Percentiles rank a stretch among this genome's conserved stretches.
phyloP scores from a whole-genome alignment of 805 yeast genomes.

The Ogataea pini region DNA sequence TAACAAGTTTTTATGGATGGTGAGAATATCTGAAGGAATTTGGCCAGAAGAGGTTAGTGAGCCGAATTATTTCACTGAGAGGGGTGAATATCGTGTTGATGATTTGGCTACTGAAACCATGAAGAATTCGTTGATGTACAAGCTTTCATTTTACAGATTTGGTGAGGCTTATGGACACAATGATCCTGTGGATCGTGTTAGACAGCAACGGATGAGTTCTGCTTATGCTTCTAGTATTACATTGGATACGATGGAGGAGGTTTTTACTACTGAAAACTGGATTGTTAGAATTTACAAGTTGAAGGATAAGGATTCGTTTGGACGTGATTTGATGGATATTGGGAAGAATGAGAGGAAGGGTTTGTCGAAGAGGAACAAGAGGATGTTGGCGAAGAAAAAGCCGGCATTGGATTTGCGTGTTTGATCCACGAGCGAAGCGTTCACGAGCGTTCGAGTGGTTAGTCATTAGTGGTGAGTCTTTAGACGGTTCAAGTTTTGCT shows the following conservation, averaged over 20 bases:
- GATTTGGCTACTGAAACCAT: slow-evolving; percentile 77
- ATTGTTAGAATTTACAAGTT: slow-evolving; percentile 91
- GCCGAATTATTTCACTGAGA: slow-evolving; percentile 74
- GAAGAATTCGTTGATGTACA: slow-evolving; percentile 90
- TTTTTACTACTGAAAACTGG: slow-evolving; percentile 95
- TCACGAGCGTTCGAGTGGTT: too few species aligned
- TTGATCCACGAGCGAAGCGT: slow-evolving; percentile 10
- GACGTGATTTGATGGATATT: slow-evolving; percentile 70
- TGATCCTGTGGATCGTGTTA: slow-evolving; percentile 79
- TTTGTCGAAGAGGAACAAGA: slow-evolving; percentile 28
- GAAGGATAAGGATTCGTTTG: slow-evolving; percentile 83
- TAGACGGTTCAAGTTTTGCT: too few species aligned
- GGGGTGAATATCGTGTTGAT: slow-evolving; percentile 90
- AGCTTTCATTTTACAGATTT: slow-evolving; percentile 88
- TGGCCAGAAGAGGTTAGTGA: slow-evolving; percentile 99
- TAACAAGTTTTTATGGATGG: slow-evolving; percentile 98
- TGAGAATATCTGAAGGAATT: slow-evolving; percentile 95
- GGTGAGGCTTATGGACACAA: slow-evolving; percentile 65
- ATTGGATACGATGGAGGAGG: slow-evolving; percentile 86
- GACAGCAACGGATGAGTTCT: slow-evolving; percentile 60
- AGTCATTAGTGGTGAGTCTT: too few species aligned
- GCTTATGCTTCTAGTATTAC: slow-evolving; percentile 44
- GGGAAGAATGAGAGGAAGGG: slow-evolving; percentile 48
- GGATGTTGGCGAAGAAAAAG: slow-evolving; percentile 30
- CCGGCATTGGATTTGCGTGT: slow-evolving; percentile 35